Base-by-base conservation (phyloP, 306 rosid genomes). In the Cucumis melo region DNA sequence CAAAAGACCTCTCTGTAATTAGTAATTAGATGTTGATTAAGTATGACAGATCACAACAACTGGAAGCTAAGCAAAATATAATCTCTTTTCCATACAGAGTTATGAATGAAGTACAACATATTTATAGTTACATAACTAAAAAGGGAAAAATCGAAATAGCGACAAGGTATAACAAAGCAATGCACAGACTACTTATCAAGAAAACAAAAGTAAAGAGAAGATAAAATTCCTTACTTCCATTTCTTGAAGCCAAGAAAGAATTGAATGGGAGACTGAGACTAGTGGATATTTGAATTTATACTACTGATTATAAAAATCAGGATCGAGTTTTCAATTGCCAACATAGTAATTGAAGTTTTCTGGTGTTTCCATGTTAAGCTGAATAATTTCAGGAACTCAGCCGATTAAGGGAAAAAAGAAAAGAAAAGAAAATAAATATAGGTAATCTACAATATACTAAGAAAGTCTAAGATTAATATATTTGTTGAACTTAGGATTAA, bases 1-100 rank as follows among this genome's bases (percentile, higher is more conserved):
- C 93, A 79, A 87, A 27, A 93, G 88, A 78, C 97, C 98, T 83
- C 98, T 86, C 98, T 93, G 97, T 61, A 83, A 79, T 82, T 46
- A 48, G 97, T 61, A 83, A 79, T 82, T 46, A 48, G 79, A 61
- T 74, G 74, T 54, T 70, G 50, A 50, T 23, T 41, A 65, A 17
- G 55, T 58, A 72, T 17, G 60, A 65, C 10, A 64, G 36, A 63
- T 66, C 55, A 5, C 12, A 29, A 67, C 44, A 42, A 73, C 27
- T 42, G 55, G 27, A 72, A 57, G 54, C 54, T 29, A 36, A 55
- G 62, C 0, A 75, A 75, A 56, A 75, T 39, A 54, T 75, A n/a
- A 56, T 36, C 51, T 39, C 57, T 75, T 46, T 60, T 5, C 39
- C 8, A 59, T 61, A 34, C 20, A 10, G 13, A 32, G 11, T 68